Evolutionary conservation across 1,284 basidiomycete genomes (phyloP).

Genomic region (Sutorius eximius): DNA sequence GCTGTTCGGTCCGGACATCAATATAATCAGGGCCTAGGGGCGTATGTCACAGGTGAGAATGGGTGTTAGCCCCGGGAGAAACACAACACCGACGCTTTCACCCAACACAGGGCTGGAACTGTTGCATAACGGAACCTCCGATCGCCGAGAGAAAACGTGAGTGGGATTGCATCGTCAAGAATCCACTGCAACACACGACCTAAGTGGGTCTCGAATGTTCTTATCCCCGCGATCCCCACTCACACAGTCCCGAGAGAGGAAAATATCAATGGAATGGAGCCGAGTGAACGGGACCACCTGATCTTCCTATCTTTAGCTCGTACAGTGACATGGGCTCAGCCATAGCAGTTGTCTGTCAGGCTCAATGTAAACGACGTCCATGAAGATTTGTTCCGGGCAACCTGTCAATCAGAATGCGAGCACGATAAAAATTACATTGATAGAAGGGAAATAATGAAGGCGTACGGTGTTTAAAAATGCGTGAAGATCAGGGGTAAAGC

Average conservation of each 20-base stretch:
- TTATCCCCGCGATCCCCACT: neutral
- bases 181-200: neutral
- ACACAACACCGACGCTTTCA: neutral
- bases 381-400: too few species aligned
- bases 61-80: neutral
- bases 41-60: neutral
- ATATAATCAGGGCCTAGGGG: neutral
- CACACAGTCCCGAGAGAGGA: neutral
- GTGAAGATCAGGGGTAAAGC: too few species aligned
- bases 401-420: too few species aligned
- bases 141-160: neutral
- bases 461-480: too few species aligned
- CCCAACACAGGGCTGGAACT: neutral
- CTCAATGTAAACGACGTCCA: too few species aligned
- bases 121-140: neutral
- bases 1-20: constrained; percentile 13
- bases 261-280: neutral
- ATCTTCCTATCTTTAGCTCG: too few species aligned
- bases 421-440: too few species aligned
- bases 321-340: too few species aligned
- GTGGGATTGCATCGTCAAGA: neutral
- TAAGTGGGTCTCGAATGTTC: neutral
- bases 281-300: neutral
- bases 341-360: too few species aligned
- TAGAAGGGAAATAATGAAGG: too few species aligned